Percentiles rank a stretch among this genome's conserved stretches.
These are phyloP conservation scores for Lomentospora prolificans DNA, from an alignment of 2,329 filamentous ascomycete genomes.

Conservation along the genomic window DNA sequence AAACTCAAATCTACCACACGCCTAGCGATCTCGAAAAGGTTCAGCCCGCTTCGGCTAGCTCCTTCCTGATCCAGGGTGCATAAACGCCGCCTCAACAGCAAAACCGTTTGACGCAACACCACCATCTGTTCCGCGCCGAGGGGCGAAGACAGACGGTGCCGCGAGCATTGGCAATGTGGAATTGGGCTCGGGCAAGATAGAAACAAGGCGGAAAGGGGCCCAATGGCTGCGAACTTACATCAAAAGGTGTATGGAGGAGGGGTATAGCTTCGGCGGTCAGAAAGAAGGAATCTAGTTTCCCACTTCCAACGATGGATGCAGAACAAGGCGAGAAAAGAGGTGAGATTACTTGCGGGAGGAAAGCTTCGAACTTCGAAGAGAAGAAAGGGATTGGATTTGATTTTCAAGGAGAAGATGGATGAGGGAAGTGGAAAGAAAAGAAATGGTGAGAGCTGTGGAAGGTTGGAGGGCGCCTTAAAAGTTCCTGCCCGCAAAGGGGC, in stretches of 20 bases:
- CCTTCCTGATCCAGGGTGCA: background rate
- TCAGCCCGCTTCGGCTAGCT: background rate
- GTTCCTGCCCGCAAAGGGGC: background rate
- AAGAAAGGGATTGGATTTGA: background rate
- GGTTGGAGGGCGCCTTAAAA: constrained; percentile 8
- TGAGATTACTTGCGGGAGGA: background rate
- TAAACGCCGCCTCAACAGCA: background rate
- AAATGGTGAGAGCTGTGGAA: constrained; percentile 7
- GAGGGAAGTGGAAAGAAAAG: constrained; percentile 9
- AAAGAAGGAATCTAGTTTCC: background rate
- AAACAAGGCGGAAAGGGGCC: background rate
- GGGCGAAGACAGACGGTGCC: background rate
- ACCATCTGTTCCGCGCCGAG: too few relatives aligned
- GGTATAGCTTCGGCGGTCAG: constrained; percentile 1
- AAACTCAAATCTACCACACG: background rate
- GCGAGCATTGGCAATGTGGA: background rate
- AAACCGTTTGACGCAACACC: too few relatives aligned
- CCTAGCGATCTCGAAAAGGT: background rate
- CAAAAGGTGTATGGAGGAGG: constrained; percentile 10
- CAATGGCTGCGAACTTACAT: constrained; percentile 11
- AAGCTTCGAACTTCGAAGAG: too few relatives aligned
- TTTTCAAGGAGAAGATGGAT: constrained; percentile 1
- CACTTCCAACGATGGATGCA: background rate
- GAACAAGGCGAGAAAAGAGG: background rate
- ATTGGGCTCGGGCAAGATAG: background rate